Base-by-base conservation (phyloP, 1,139 yeast genomes). In the Zygoascus meyerae region DNA sequence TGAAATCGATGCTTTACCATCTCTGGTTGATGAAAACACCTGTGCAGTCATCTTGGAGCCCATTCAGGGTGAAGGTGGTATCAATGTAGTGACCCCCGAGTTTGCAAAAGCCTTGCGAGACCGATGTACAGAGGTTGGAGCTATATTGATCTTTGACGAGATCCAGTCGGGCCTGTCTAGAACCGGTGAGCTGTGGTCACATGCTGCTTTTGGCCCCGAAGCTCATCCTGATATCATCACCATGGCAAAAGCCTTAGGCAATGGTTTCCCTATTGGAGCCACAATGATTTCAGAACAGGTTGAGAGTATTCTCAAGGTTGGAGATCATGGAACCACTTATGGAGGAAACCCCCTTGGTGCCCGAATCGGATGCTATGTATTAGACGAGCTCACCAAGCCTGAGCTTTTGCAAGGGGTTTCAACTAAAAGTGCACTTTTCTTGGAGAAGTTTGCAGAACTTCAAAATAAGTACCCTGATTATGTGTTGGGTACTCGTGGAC, bases 261-360 rank as follows among this genome's bases (percentile, higher is more conserved):
- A 92, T 62, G 98, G 98, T n/a, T 87, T 81, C 73, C 98, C 98
- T 34, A 84, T 92, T 58, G 96, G 95, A 44, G 98, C 97, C 6
- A 86, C 95, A 3, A 76, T 92, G 77, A 80, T 92, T 47, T 79
- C 86, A 45, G 94, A 86, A 55, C 74, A 78, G 50, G 85, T 92
- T 30, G 95, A 87, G 62, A 66, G 71, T 11, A 79, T 73, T 1
- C 71, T 92, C 56, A 73, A 79, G 51, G 92, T 86, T 15, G 98
- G 98, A 47, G 98, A 92, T 63, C 98, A 92, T 64, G 98, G 98
- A 45, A 90, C 97, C 4, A 92, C 98, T 0, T 92, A 85, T 63
- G 98, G 98, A 53, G 98, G 98, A 46, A 92, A 92, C 65, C 97
- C 98, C 43, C 72, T 92, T 52, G 98, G 90, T 2, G 74, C 94